These are phyloP conservation scores for Aspergillus sclerotiicarbonarius DNA, from an alignment of 495 filamentous ascomycete species.

Conservation along the genomic window DNA sequence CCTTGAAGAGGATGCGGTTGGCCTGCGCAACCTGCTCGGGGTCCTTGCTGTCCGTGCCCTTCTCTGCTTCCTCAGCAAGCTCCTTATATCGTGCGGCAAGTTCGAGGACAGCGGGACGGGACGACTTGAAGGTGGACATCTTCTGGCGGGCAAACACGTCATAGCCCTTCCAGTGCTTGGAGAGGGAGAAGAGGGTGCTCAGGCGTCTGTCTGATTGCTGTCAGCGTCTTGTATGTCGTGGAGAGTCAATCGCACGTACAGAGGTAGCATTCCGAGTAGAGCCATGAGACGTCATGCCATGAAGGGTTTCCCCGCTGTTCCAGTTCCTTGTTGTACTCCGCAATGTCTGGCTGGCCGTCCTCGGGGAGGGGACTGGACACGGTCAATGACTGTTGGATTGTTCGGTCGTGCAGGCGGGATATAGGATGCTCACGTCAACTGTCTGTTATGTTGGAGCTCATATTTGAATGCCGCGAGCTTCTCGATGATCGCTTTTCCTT, in stretches of 20 bases:
- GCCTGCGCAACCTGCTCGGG: slow-evolving; percentile 60
- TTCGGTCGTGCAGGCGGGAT: background rate
- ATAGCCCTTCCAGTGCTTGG: slow-evolving; percentile 83
- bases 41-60: slow-evolving; percentile 34
- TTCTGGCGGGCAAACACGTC: slow-evolving; percentile 92
- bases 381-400: background rate
- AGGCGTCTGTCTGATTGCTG: slow-evolving; percentile 59
- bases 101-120: slow-evolving; percentile 86
- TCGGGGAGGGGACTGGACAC: slow-evolving; percentile 70
- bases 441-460: slow-evolving; percentile 87
- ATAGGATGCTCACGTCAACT: slow-evolving; percentile 64
- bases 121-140: slow-evolving; percentile 88
- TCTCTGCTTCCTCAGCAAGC: slow-evolving; percentile 55
- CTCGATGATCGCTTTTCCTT: slow-evolving; percentile 84
- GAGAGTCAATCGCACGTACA: slow-evolving; percentile 58
- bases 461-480: slow-evolving; percentile 85
- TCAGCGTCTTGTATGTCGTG: slow-evolving; percentile 14
- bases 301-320: slow-evolving; percentile 66
- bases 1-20: slow-evolving; percentile 75
- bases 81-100: slow-evolving; percentile 74
- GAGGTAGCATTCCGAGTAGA: slow-evolving; percentile 91
- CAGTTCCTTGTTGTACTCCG: slow-evolving; percentile 84
- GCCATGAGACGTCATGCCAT: slow-evolving; percentile 85
- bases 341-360: slow-evolving; percentile 75
- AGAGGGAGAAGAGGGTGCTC: slow-evolving; percentile 70